phyloP scores from a whole-genome alignment of 306 rosid genomes.

The Vigna angularis region DNA sequence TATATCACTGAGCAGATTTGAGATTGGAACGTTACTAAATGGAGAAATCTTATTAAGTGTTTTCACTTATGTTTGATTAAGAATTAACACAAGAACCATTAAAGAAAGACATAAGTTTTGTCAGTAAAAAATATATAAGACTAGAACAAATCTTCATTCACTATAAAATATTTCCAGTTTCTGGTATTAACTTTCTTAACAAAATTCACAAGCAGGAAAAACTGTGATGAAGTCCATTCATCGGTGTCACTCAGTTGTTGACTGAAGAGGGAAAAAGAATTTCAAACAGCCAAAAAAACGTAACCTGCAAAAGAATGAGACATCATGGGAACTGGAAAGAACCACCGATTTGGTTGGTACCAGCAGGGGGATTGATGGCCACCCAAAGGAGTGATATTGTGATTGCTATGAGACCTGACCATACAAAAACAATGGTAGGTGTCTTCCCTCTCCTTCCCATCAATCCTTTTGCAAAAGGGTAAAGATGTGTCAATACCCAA shows the following conservation, averaged over 20 bases:
- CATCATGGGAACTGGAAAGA: conserved; percentile 84
- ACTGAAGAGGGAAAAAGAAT: conserved; percentile 36
- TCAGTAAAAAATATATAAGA: background rate
- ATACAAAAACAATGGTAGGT: conserved; percentile 97
- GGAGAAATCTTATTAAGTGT: no score
- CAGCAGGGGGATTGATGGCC: conserved; percentile 91
- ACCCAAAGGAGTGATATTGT: conserved; percentile 98
- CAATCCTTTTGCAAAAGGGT: conserved; percentile 93
- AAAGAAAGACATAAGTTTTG: background rate
- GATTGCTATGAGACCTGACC: conserved; percentile 95
- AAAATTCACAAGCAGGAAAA: conserved; percentile 44
- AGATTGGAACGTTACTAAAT: no score
- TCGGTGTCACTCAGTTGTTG: conserved; percentile 35
- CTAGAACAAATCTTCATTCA: conserved; percentile 7
- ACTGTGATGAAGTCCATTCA: conserved; percentile 42
- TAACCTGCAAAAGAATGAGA: conserved; percentile 40
- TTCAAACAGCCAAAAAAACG: conserved; percentile 26
- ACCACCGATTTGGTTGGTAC: conserved; percentile 79
- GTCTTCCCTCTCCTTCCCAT: conserved; percentile 98
- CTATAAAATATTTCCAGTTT: conserved; percentile 12
- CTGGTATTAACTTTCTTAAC: conserved; percentile 17
- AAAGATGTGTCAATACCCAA: conserved; percentile 94
- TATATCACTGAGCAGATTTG: no score
- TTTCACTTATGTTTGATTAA: no score
- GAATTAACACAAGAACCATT: no score